phyloP scores from a whole-genome alignment of 352 stramenopile species.

The Albugo candida region DNA sequence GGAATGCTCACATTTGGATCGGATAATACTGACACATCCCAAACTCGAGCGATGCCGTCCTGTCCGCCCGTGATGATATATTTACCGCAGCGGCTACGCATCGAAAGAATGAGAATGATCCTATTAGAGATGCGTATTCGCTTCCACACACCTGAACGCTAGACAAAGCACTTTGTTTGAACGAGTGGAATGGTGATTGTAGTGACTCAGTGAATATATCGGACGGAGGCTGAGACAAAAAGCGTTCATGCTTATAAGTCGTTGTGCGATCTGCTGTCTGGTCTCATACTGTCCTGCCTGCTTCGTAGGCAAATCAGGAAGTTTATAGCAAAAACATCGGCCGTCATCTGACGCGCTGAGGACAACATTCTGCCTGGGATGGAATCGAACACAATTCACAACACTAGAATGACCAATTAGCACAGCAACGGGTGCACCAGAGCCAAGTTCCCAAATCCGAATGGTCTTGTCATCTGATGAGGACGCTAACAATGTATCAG shows the following conservation, averaged over 20 bases:
- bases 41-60: conserved; percentile 85
- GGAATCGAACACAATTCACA: conserved; percentile 76
- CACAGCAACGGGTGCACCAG: conserved; percentile 65
- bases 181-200: not conserved
- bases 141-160: conserved; percentile 19
- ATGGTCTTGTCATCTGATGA: conserved; percentile 81
- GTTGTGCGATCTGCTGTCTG: conserved; percentile 60
- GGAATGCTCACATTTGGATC: not conserved
- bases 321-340: conserved; percentile 79
- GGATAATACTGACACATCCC: conserved; percentile 48
- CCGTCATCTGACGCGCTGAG: conserved; percentile 87
- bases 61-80: conserved; percentile 85
- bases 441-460: conserved; percentile 73
- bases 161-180: conserved; percentile 61
- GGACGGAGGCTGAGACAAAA: conserved; percentile 70
- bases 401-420: conserved; percentile 68
- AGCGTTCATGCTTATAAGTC: conserved; percentile 39
- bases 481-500: conserved; percentile 62
- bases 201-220: conserved; percentile 55
- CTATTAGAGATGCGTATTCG: no score
- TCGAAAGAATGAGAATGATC: not conserved
- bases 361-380: conserved; percentile 69
- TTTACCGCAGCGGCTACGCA: conserved; percentile 53
- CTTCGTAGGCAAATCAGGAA: conserved; percentile 41
- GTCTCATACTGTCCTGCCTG: conserved; percentile 22